A percentile compares a stretch with the other conserved stretches of the same genome.
phyloP scores from a whole-genome alignment of 164 flowering plant species.

The Litsea cubeba region DNA sequence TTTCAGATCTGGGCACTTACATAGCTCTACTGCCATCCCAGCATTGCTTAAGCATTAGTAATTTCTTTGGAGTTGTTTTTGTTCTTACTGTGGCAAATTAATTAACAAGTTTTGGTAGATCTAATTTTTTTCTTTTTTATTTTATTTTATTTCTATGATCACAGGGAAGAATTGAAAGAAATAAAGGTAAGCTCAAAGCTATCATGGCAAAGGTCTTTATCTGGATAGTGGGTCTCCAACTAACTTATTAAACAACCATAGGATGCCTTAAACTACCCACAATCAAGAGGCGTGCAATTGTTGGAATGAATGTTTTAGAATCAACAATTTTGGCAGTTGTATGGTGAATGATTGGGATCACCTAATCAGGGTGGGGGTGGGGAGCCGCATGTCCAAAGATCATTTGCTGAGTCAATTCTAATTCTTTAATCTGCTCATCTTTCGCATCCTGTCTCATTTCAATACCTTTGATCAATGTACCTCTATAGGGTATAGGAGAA shows the following conservation, averaged over 20 bases:
- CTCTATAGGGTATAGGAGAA: constrained; percentile 69
- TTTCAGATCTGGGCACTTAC: too few species aligned
- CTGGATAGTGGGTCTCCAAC: neutral
- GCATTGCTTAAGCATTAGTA: neutral
- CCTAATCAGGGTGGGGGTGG: too few species aligned
- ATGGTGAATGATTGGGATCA: neutral
- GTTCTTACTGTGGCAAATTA: too few species aligned
- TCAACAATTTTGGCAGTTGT: neutral
- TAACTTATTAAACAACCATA: too few species aligned
- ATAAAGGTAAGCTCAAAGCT: constrained; percentile 36
- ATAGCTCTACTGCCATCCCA: too few species aligned
- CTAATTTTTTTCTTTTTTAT: neutral
- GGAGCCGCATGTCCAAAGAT: too few species aligned
- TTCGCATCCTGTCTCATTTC: neutral
- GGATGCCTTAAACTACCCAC: neutral
- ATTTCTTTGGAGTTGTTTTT: neutral
- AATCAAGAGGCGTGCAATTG: neutral
- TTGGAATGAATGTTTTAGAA: neutral
- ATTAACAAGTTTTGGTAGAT: neutral
- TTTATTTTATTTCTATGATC: neutral
- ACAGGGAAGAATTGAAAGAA: constrained; percentile 63
- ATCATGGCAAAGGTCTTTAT: neutral
- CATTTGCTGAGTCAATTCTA: neutral
- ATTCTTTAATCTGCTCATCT: neutral
- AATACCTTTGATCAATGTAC: neutral